Evolutionary conservation across 805 yeast genomes (phyloP).

Genomic region (Candida germanica): DNA sequence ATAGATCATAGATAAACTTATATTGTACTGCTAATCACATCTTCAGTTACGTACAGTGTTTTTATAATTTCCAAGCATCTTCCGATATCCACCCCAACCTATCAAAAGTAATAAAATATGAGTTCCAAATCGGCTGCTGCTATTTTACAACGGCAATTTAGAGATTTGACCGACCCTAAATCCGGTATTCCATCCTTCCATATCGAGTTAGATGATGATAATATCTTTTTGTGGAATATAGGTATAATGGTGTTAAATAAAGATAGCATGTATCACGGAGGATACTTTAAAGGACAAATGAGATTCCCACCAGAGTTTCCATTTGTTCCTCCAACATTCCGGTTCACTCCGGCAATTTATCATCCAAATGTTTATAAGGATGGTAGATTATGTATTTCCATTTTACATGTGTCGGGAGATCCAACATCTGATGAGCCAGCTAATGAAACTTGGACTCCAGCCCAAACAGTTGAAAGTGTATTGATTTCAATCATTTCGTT

Average conservation of each 20-base stretch:
- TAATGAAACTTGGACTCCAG: slow-evolving; percentile 91
- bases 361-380: slow-evolving; percentile 95
- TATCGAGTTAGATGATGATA: slow-evolving; percentile 58
- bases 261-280: slow-evolving; percentile 91
- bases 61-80: too few relatives aligned
- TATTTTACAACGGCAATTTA: slow-evolving; percentile 85
- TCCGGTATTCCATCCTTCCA: slow-evolving; percentile 63
- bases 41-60: too few relatives aligned
- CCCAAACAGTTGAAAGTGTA: slow-evolving; percentile 88
- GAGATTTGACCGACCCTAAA: slow-evolving; percentile 90
- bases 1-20: too few relatives aligned
- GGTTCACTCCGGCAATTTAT: slow-evolving; percentile 89
- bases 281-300: slow-evolving; percentile 93
- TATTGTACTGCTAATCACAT: too few relatives aligned
- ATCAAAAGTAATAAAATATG: too few relatives aligned
- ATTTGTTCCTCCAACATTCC: slow-evolving; percentile 85
- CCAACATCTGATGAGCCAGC: slow-evolving; percentile 88
- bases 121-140: slow-evolving; percentile 68
- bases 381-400: slow-evolving; percentile 90
- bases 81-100: too few relatives aligned
- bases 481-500: slow-evolving; percentile 86
- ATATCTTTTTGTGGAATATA: slow-evolving; percentile 68
- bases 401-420: slow-evolving; percentile 88
- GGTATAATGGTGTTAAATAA: slow-evolving; percentile 90
- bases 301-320: slow-evolving; percentile 90